A percentile compares a stretch with the other conserved stretches of the same genome.
Conservation (phyloP, 345 rosid genomes). For the Linum trigynum region DNA sequence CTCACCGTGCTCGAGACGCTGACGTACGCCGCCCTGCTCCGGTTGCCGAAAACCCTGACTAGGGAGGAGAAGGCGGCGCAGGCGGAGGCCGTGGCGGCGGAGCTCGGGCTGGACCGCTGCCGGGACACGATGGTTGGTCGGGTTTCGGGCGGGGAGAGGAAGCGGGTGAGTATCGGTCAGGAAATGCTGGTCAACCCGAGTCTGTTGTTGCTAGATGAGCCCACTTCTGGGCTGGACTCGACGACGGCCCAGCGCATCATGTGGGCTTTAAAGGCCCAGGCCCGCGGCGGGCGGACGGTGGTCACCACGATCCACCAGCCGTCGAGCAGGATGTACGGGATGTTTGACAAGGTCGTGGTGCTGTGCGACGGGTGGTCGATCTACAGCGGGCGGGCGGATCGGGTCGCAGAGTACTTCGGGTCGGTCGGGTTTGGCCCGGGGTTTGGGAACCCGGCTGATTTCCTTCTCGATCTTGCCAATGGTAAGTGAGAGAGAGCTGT, state of each 20-base stretch:
- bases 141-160: slow-evolving; percentile 52
- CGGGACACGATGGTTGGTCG: slow-evolving; percentile 34
- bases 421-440: slow-evolving; percentile 33
- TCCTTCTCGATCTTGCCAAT: slow-evolving; percentile 45
- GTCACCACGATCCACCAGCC: slow-evolving; percentile 57
- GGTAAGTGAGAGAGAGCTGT: slow-evolving; percentile 18
- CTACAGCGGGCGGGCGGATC: slow-evolving; percentile 36
- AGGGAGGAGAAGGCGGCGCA: slow-evolving; percentile 30
- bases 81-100: slow-evolving; percentile 36
- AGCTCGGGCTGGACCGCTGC: slow-evolving; percentile 41
- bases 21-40: slow-evolving; percentile 35
- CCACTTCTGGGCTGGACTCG: slow-evolving; percentile 51
- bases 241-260: slow-evolving; percentile 50
- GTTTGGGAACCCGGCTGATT: slow-evolving; percentile 45
- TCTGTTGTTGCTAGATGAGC: slow-evolving; percentile 46
- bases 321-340: slow-evolving; percentile 46
- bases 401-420: slow-evolving; percentile 41
- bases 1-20: slow-evolving; percentile 50
- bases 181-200: slow-evolving; percentile 53
- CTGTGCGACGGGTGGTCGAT: slow-evolving; percentile 41
- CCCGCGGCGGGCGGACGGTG: slow-evolving; percentile 35
- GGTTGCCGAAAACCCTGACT: slow-evolving; percentile 18
- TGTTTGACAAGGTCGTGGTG: slow-evolving; percentile 48
- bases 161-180: slow-evolving; percentile 49
- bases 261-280: slow-evolving; percentile 29